Base-by-base conservation (phyloP, 2,329 filamentous ascomycete genomes). In the Seiridium cupressi region DNA sequence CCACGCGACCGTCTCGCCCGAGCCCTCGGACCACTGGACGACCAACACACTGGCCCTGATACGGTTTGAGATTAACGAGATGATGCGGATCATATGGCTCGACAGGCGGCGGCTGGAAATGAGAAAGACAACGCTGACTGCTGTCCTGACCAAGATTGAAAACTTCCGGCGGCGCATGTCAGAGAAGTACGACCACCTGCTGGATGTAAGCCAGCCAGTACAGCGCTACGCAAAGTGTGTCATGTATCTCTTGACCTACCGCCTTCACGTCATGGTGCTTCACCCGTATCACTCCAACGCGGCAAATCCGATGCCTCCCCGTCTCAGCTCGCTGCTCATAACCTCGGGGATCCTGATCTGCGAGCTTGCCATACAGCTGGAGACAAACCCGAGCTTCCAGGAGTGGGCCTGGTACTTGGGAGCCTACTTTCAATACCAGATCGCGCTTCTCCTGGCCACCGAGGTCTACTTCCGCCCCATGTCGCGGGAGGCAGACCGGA, bases 361-460 rank as follows among this genome's bases (percentile, higher is more conserved):
- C 60, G 79, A 83, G 66, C 75, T 79, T 3, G 77, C 77, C 1
- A 79, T 80, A 53, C 74, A 77, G 62, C 74, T 83, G 4, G 79
- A 81, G 61, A 79, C 74, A 4, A 74, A 76, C 59, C 70, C 69
- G 0, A 61, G 69, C 4, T 81, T 91, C 44, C 72, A 75, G 1
- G 75, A 75, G 1, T 93, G 89, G 89, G 74, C 78, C 1, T 93
- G 90, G 90, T 92, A 92, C 65, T 68, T 77, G 10, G 88, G 89
- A 4, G 88, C 90, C 5, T 84, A 89, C 63, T 87, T 90, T 62
- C 89, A 92, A 69, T 91, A 88, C 70, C 90, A 92, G 68, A 81
- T 84, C 4, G 88, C 89, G 0, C 79, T 93, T 38, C 78, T 93
- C 1, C 77, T 93, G 31, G 79, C 91, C 5, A 83, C 85, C 31